Conservation (phyloP, 768 basidiomycete species). For the Mycena maculata region DNA sequence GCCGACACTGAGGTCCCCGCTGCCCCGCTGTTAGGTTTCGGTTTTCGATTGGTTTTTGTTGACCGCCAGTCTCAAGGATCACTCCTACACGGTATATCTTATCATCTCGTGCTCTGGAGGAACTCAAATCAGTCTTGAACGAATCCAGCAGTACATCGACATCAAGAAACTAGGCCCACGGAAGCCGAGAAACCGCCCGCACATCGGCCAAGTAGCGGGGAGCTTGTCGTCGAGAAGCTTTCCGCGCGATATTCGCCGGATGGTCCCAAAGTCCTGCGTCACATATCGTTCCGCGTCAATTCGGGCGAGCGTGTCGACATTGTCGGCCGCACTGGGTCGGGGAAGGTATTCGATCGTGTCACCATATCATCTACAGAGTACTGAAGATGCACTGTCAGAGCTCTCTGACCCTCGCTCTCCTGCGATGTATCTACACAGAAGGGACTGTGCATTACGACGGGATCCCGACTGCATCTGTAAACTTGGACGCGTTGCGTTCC, state of each 20-base stretch:
- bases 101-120: too few species aligned
- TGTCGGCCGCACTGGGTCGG: conserved; percentile 42
- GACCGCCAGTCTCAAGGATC: too few species aligned
- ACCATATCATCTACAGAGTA: not conserved
- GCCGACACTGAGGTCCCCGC: too few species aligned
- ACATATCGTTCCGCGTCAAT: conserved; percentile 62
- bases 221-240: conserved; percentile 41
- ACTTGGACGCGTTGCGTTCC: conserved; percentile 64
- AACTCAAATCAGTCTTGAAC: conserved; percentile 58
- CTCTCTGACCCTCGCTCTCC: conserved; percentile 58
- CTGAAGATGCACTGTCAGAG: conserved; percentile 30
- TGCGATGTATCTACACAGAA: conserved; percentile 64
- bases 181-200: conserved; percentile 63
- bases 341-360: conserved; percentile 47
- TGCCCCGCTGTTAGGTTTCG: too few species aligned
- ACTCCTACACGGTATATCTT: too few species aligned
- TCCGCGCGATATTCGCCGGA: conserved; percentile 67
- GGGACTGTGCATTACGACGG: conserved; percentile 68
- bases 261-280: conserved; percentile 66
- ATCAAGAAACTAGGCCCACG: conserved; percentile 55
- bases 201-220: conserved; percentile 52
- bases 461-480: conserved; percentile 56
- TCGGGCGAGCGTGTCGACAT: conserved; percentile 66
- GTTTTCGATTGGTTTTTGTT: too few species aligned
- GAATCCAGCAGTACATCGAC: conserved; percentile 65